Conservation (phyloP, 1,284 basidiomycete genomes). For the Marasmius fiardii region DNA sequence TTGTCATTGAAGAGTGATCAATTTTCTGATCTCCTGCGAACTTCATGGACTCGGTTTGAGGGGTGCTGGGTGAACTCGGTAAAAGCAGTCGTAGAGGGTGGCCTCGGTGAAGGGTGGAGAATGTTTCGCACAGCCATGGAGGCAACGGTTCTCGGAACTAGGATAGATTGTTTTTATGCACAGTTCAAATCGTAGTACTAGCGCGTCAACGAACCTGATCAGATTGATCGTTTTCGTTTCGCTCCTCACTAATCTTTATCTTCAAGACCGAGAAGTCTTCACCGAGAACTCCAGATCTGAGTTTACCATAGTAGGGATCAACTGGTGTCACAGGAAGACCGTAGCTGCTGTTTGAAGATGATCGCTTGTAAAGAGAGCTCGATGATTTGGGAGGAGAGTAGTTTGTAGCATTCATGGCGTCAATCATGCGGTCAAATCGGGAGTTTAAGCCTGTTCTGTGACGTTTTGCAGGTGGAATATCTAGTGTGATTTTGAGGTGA, state of each 20-base stretch:
- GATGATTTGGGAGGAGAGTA: slow-evolving; percentile 16
- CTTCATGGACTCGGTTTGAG: not conserved
- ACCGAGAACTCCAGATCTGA: slow-evolving; percentile 30
- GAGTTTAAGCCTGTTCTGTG: slow-evolving; percentile 52
- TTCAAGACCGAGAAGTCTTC: slow-evolving; percentile 42
- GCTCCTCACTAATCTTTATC: slow-evolving; percentile 21
- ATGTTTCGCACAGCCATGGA: slow-evolving; percentile 29
- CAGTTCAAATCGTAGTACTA: not conserved
- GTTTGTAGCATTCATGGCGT: slow-evolving; percentile 44
- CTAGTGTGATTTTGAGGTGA: not conserved
- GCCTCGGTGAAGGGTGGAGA: slow-evolving; percentile 28
- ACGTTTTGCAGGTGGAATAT: slow-evolving; percentile 33
- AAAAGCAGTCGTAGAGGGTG: slow-evolving; percentile 37
- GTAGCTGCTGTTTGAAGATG: slow-evolving; percentile 36
- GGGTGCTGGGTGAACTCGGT: slow-evolving; percentile 16
- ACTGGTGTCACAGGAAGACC: slow-evolving; percentile 40
- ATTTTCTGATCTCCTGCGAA: not conserved
- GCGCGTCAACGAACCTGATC: slow-evolving; percentile 2
- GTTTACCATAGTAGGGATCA: slow-evolving; percentile 32
- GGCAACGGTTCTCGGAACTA: slow-evolving; percentile 17
- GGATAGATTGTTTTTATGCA: not conserved
- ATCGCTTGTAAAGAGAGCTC: slow-evolving; percentile 18
- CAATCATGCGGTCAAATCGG: slow-evolving; percentile 64
- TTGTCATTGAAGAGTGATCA: not conserved
- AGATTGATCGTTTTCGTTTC: slow-evolving; percentile 7